Base-by-base conservation (phyloP, 768 basidiomycete genomes). In the Lyophyllum shimeji region DNA sequence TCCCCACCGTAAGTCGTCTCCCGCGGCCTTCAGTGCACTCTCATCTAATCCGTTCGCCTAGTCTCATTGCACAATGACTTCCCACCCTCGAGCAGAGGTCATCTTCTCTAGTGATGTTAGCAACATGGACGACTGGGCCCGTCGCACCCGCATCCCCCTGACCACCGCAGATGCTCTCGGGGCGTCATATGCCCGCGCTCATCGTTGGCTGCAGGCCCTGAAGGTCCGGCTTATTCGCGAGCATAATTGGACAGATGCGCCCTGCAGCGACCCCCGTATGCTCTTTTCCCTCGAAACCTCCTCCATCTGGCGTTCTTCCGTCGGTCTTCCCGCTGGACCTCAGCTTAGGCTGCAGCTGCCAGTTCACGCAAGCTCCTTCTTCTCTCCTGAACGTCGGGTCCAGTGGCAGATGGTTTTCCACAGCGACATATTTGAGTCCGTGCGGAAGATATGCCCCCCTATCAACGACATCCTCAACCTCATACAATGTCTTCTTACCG, bases 331-430 rank as follows among this genome's bases (percentile, higher is more conserved):
- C 7, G 86, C 88, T 42, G 86, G 88, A 53, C 90, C 90, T 55
- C 79, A 83, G 64, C 74, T 89, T 63, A 84, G 79, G 45, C 75
- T 92, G 7, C 85, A 89, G 65, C 80, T 93, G 33, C 90, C 90
- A 7, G 77, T 85, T 55, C 84, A 92, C 60, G 90, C 90, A 37
- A 86, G 85, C 39, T 90, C 90, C 23, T 93, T 93, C 72, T 93
- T 93, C 74, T 88, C 86, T 47, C 89, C 89, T 11, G 89, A 93
- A 68, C 76, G 90, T 62, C 83, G 89, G 57, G 82, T 92, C 45
- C 90, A 92, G 67, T 93, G 91, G 90, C 84, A 92, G 69, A 91
- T 92, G 90, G 89, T 91, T 63, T 93, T 93, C 67, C 90, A 87
- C 67, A 83, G 82, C 64, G 86, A 87, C 70, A 82, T 84, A 49